Percentiles rank a stretch among this genome's conserved stretches.
Evolutionary conservation across 208 protist genomes (phyloP).

Genomic region (Trypanosoma rangeli): DNA sequence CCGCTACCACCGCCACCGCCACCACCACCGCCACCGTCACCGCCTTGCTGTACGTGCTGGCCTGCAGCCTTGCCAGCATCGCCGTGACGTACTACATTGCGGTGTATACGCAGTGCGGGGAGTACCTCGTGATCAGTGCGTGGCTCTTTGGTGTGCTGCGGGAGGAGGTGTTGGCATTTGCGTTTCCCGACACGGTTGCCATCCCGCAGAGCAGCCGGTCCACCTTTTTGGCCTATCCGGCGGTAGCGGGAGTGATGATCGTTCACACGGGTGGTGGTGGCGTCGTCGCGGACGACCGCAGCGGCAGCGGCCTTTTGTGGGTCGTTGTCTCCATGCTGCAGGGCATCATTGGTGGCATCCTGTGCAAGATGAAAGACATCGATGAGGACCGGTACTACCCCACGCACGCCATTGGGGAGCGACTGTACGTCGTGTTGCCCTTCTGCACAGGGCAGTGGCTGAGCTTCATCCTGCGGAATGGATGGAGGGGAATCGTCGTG

Average conservation of each 20-base stretch:
- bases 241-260: neutral
- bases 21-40: neutral
- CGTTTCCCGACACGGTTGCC: conserved; percentile 5
- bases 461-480: conserved; percentile 73
- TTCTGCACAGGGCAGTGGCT: conserved; percentile 89
- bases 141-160: conserved; percentile 72
- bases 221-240: neutral
- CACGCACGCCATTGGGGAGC: conserved; percentile 53
- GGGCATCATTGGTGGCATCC: conserved; percentile 68
- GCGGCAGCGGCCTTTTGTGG: conserved; percentile 41
- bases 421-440: conserved; percentile 82
- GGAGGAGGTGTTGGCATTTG: conserved; percentile 44
- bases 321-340: conserved; percentile 69
- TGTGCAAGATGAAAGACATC: conserved; percentile 85
- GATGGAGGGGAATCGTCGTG: conserved; percentile 73
- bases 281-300: neutral
- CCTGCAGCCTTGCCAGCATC: conserved; percentile 45
- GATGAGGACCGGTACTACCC: conserved; percentile 53
- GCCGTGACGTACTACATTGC: conserved; percentile 46
- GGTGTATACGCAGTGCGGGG: conserved; percentile 56
- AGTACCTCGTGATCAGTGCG: conserved; percentile 65
- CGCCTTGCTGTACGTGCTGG: conserved; percentile 38
- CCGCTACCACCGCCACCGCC: conserved; percentile 8
- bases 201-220: neutral
- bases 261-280: neutral